Conservation (phyloP, 495 filamentous ascomycete genomes). For the Baudoinia panamericana region DNA sequence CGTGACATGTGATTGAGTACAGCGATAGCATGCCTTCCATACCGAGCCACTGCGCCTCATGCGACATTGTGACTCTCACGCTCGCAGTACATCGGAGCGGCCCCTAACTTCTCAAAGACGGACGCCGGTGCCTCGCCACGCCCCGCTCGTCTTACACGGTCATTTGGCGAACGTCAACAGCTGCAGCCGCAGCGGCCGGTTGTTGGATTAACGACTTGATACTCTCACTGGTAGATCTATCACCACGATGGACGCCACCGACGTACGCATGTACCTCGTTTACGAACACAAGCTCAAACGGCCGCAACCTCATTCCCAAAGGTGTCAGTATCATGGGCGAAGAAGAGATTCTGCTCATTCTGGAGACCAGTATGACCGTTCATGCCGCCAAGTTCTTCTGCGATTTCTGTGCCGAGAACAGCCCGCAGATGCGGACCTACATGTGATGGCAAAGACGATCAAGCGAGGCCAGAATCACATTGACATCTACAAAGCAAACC, state of each 20-base stretch:
- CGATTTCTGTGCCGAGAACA: too few species aligned
- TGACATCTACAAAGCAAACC: constrained; percentile 9
- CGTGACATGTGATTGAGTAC: too few species aligned
- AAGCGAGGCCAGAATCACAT: constrained; percentile 1
- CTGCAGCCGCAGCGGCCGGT: too few species aligned
- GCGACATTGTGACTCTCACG: not conserved
- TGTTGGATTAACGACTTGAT: too few species aligned
- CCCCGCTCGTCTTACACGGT: too few species aligned
- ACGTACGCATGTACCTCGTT: constrained; percentile 2
- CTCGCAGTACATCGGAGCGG: too few species aligned
- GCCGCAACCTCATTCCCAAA: constrained; percentile 5
- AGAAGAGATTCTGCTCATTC: not conserved
- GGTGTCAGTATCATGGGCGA: constrained; percentile 6
- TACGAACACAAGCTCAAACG: constrained; percentile 11
- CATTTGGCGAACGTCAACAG: too few species aligned
- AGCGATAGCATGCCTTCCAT: too few species aligned
- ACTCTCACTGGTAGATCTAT: too few species aligned
- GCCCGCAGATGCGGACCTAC: not conserved
- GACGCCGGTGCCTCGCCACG: too few species aligned
- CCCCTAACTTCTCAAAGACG: too few species aligned
- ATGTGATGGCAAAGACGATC: constrained; percentile 7
- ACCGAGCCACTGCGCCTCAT: not conserved
- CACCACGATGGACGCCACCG: not conserved
- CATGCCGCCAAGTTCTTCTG: not conserved
- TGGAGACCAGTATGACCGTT: not conserved